Conservation (phyloP, 805 yeast genomes). For the Barnettozyma vustinii region DNA sequence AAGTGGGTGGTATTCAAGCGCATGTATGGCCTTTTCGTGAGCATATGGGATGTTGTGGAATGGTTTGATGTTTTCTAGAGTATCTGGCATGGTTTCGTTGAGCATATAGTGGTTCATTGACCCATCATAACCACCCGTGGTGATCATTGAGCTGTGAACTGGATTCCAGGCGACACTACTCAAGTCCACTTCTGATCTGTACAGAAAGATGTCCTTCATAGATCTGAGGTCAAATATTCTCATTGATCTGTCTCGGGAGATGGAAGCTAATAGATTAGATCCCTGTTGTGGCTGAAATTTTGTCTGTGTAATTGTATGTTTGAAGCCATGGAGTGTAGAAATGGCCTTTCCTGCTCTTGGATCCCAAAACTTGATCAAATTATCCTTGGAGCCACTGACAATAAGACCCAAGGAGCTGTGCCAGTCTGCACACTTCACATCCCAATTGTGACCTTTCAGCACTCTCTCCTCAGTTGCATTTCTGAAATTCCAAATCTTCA, state of each 20-base stretch:
- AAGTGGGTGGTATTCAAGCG: conserved; percentile 86
- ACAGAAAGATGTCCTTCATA: conserved; percentile 68
- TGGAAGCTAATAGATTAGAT: conserved; percentile 78
- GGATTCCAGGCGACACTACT: conserved; percentile 93
- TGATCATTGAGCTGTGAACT: conserved; percentile 66
- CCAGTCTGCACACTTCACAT: conserved; percentile 96
- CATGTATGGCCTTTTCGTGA: conserved; percentile 88
- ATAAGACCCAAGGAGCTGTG: conserved; percentile 83
- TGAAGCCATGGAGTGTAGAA: conserved; percentile 82
- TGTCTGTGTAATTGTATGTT: conserved; percentile 87
- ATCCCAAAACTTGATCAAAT: conserved; percentile 91
- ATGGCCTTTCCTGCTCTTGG: conserved; percentile 76
- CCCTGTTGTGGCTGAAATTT: conserved; percentile 67
- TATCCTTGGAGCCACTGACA: conserved; percentile 94
- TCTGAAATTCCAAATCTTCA: conserved; percentile 93
- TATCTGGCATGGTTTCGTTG: conserved; percentile 36
- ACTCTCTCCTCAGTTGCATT: conserved; percentile 78
- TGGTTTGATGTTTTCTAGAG: conserved; percentile 36
- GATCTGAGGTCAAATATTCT: conserved; percentile 83
- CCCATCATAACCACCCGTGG: conserved; percentile 90
- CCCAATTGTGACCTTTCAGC: conserved; percentile 96
- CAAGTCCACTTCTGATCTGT: conserved; percentile 81
- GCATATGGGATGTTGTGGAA: conserved; percentile 78
- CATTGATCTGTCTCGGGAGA: conserved; percentile 84
- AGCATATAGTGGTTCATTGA: conserved; percentile 70